These are phyloP conservation scores for Luvunga scandens DNA, from an alignment of 345 rosid genomes.

Conservation along the genomic window DNA sequence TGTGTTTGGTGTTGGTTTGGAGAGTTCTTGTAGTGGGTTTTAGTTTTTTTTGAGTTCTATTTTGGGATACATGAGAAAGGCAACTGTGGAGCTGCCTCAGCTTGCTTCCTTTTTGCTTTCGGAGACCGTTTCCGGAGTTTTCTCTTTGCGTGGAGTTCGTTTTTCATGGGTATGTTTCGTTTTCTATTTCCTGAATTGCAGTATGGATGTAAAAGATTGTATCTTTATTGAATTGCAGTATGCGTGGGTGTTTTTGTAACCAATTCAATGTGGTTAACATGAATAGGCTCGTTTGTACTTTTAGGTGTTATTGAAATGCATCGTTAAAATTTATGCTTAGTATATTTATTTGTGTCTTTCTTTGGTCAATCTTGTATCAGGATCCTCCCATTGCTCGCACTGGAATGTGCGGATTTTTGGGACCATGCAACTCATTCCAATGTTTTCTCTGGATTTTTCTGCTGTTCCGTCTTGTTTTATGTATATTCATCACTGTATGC, in stretches of 20 bases:
- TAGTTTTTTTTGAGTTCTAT: slow-evolving; percentile 41
- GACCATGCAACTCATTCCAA: slow-evolving; percentile 35
- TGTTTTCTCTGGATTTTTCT: slow-evolving; percentile 65
- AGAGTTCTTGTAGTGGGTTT: slow-evolving; percentile 36
- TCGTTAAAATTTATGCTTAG: neutral
- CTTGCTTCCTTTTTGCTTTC: slow-evolving; percentile 58
- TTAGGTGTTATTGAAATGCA: neutral
- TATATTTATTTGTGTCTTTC: neutral
- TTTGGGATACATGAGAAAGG: slow-evolving; percentile 48
- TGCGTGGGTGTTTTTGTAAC: neutral
- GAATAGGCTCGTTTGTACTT: neutral
- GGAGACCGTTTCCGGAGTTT: slow-evolving; percentile 47
- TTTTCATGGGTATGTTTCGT: slow-evolving; percentile 50
- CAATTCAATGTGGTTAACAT: neutral
- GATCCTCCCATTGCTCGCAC: slow-evolving; percentile 36
- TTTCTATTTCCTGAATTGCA: neutral
- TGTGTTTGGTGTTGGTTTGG: slow-evolving; percentile 32
- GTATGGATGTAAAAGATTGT: neutral
- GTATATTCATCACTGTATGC: slow-evolving; percentile 42
- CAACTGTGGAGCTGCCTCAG: slow-evolving; percentile 36
- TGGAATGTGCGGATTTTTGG: slow-evolving; percentile 67
- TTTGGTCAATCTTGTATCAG: slow-evolving; percentile 35
- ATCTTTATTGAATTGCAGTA: neutral
- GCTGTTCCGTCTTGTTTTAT: slow-evolving; percentile 65
- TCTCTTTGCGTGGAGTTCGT: slow-evolving; percentile 51